phyloP scores from a whole-genome alignment of 176 grass and related monocot species.

The Oryza australiensis region DNA sequence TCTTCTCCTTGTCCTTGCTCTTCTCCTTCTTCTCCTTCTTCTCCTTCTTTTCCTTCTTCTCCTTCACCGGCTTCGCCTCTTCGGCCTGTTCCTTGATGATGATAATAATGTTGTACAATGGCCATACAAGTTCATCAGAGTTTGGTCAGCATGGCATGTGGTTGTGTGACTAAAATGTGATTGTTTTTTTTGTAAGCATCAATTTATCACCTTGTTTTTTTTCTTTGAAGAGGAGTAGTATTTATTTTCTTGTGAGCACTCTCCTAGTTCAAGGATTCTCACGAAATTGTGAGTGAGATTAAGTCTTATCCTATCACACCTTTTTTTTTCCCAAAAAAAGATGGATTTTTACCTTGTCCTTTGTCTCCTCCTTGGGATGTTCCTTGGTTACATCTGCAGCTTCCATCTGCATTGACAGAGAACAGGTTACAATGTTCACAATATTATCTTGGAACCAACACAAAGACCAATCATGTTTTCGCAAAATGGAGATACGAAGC shows the following conservation, averaged over 20 bases:
- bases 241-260: not conserved
- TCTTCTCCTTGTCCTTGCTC: conserved; percentile 28
- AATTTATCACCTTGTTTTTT: conserved; percentile 15
- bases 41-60: conserved; percentile 37
- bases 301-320: not conserved
- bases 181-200: not conserved
- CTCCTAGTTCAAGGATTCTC: not conserved
- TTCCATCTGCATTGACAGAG: conserved; percentile 38
- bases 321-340: not conserved
- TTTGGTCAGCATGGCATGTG: not conserved
- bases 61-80: conserved; percentile 22
- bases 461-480: not conserved
- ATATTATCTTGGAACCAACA: not conserved
- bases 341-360: conserved; percentile 25
- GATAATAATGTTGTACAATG: not conserved
- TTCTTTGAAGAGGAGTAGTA: not conserved
- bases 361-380: conserved; percentile 11
- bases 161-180: not conserved
- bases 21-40: conserved; percentile 43
- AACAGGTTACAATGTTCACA: not conserved
- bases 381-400: conserved; percentile 19
- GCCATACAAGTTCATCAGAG: not conserved
- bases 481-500: not conserved
- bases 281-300: not conserved
- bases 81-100: conserved; percentile 18